phyloP scores from a whole-genome alignment of 352 stramenopile genomes.

The Phytophthora litchii region DNA sequence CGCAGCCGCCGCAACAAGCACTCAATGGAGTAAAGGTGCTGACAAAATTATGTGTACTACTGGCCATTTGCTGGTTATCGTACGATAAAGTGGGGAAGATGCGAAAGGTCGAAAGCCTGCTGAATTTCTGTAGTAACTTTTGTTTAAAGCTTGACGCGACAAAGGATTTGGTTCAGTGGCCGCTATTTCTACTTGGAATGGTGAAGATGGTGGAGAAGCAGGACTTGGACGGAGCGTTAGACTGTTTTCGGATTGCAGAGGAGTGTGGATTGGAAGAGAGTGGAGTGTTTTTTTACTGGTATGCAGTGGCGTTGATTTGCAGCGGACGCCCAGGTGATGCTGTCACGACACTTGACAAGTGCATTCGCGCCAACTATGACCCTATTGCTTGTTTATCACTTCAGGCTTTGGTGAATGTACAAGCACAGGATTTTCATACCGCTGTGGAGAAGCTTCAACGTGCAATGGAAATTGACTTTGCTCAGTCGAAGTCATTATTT shows the following conservation, averaged over 20 bases:
- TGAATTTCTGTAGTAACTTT: constrained; percentile 26
- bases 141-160: constrained; percentile 11
- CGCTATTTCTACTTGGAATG: constrained; percentile 55
- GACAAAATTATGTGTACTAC: constrained; percentile 31
- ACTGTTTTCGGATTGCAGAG: constrained; percentile 33
- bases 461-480: constrained; percentile 61
- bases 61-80: constrained; percentile 42
- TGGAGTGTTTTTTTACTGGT: constrained; percentile 60
- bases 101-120: constrained; percentile 29
- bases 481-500: constrained; percentile 53
- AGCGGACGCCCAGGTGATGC: constrained; percentile 27
- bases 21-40: constrained; percentile 10
- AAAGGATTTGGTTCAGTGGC: constrained; percentile 25
- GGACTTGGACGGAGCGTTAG: constrained; percentile 35
- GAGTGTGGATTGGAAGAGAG: background rate
- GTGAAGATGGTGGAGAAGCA: constrained; percentile 33
- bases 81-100: constrained; percentile 28
- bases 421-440: constrained; percentile 41
- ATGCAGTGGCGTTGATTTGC: constrained; percentile 50
- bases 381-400: constrained; percentile 58
- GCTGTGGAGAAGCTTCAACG: constrained; percentile 56
- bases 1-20: background rate
- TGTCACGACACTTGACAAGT: constrained; percentile 40
- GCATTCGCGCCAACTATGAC: constrained; percentile 54
- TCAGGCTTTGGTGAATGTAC: constrained; percentile 47